These are phyloP conservation scores for Lobosporangium transversale DNA, from an alignment of 192 early-diverging fungal species.

Conservation along the genomic window DNA sequence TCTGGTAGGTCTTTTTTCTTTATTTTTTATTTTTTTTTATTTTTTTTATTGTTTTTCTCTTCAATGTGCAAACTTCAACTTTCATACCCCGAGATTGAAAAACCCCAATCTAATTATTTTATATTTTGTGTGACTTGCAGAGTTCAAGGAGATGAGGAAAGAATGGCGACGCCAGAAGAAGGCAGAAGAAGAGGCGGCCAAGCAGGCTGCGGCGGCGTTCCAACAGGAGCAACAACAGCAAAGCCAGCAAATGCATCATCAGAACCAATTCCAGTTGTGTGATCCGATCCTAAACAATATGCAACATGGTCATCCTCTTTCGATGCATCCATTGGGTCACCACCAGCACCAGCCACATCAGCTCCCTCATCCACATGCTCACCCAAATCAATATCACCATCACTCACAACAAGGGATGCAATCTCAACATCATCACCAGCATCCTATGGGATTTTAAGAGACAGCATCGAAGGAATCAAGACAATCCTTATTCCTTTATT, in stretches of 20 bases:
- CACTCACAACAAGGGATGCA: slow-evolving; percentile 10
- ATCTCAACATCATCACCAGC: slow-evolving; percentile 27
- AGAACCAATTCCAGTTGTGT: slow-evolving; percentile 30
- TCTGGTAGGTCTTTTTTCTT: slow-evolving; percentile 46
- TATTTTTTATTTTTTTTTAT: too few species aligned
- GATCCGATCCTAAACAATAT: slow-evolving; percentile 33
- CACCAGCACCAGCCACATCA: slow-evolving; percentile 37
- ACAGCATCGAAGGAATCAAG: background rate
- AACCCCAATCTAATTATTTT: background rate
- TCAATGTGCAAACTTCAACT: background rate
- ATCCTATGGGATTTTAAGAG: slow-evolving; percentile 47
- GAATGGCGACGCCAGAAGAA: slow-evolving; percentile 66
- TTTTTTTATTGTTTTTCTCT: too few species aligned
- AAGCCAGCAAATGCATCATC: slow-evolving; percentile 16
- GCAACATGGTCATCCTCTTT: slow-evolving; percentile 26
- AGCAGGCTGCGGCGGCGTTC: slow-evolving; percentile 36
- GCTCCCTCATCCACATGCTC: slow-evolving; percentile 46
- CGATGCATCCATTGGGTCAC: slow-evolving; percentile 21
- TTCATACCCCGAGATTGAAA: slow-evolving; percentile 6
- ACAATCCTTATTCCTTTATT: too few species aligned
- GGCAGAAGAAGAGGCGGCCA: slow-evolving; percentile 57
- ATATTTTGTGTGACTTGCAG: slow-evolving; percentile 27
- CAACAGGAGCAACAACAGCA: slow-evolving; percentile 24
- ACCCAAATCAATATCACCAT: slow-evolving; percentile 44
- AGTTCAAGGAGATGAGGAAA: slow-evolving; percentile 70